These are phyloP conservation scores for Vaccinium corymbosum DNA, from an alignment of 148 eudicot species.

Conservation along the genomic window DNA sequence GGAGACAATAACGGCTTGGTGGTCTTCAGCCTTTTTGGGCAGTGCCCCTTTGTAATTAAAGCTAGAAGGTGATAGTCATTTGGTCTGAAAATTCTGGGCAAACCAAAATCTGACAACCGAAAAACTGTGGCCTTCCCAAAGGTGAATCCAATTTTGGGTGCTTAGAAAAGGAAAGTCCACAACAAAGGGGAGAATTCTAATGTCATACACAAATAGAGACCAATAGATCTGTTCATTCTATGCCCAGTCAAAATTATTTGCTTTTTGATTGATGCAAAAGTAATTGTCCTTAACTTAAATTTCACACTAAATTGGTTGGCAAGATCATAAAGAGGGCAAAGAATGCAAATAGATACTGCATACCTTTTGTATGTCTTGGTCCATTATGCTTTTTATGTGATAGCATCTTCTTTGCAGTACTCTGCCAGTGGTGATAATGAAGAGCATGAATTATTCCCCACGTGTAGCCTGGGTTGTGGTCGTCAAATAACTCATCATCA, in stretches of 20 bases:
- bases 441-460: constrained; percentile 49
- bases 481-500: constrained; percentile 29
- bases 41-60: too few relatives aligned
- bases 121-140: too few relatives aligned
- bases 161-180: too few relatives aligned
- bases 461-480: constrained; percentile 24
- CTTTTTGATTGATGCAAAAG: background rate
- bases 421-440: constrained; percentile 51
- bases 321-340: background rate
- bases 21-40: too few relatives aligned
- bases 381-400: constrained; percentile 31
- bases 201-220: background rate
- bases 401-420: constrained; percentile 42
- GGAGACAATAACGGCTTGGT: too few relatives aligned
- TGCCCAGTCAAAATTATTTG: background rate
- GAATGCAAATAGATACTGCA: constrained; percentile 4
- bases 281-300: background rate
- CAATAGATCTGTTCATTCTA: background rate
- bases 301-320: background rate
- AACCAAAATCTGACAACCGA: too few relatives aligned
- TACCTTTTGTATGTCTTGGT: constrained; percentile 25
- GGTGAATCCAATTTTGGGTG: too few relatives aligned
- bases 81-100: too few relatives aligned
- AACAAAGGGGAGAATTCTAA: too few relatives aligned
- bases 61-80: too few relatives aligned